These are phyloP conservation scores for Fragaria vesca DNA, from an alignment of 306 rosid species.

Conservation along the genomic window DNA sequence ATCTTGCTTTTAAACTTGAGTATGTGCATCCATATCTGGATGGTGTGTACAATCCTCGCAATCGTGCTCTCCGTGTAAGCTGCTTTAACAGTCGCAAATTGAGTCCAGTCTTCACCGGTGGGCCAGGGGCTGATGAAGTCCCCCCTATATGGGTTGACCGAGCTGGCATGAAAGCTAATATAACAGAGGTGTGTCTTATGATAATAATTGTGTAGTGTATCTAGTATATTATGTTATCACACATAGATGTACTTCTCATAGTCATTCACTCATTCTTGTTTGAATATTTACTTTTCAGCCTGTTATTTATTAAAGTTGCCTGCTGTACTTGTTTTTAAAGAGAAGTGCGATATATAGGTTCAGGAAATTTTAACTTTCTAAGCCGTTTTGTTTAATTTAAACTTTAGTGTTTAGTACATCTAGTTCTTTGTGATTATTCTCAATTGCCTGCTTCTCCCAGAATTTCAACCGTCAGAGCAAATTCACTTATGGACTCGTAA, in stretches of 20 bases:
- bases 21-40: conserved; percentile 91
- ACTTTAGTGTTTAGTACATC: not conserved
- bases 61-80: conserved; percentile 84
- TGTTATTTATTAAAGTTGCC: not conserved
- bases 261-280: conserved; percentile 4
- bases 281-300: not conserved
- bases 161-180: conserved; percentile 81
- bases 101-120: conserved; percentile 97
- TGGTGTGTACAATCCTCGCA: conserved; percentile 68
- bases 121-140: conserved; percentile 96
- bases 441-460: conserved; percentile 41
- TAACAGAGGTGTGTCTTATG: conserved; percentile 64
- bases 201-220: not conserved
- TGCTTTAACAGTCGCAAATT: conserved; percentile 95
- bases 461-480: conserved; percentile 96
- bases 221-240: not conserved
- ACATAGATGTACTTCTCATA: not conserved
- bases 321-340: not conserved
- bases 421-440: not conserved
- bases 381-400: not conserved
- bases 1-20: conserved; percentile 93
- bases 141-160: conserved; percentile 99
- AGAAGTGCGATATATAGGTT: not conserved
- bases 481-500: conserved; percentile 92
- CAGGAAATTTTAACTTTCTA: not conserved